Evolutionary conservation across 202 grass and related monocot genomes (phyloP).

Genomic region (Alloteropsis angusta): DNA sequence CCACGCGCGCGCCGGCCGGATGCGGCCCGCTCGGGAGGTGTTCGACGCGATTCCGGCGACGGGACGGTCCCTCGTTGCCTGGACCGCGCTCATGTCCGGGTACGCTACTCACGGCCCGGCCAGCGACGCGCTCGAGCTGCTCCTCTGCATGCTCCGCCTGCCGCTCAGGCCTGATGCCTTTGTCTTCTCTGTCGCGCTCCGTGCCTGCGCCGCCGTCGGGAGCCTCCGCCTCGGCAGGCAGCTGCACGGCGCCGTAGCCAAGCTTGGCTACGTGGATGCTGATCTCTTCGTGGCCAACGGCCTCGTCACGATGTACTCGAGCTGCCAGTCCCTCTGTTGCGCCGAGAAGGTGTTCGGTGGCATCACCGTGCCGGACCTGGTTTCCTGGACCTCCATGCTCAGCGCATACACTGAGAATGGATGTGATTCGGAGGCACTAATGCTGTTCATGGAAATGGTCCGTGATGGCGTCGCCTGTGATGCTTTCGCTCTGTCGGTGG

Average conservation of each 20-base stretch:
- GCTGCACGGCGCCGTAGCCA: constrained; percentile 33
- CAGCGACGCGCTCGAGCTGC: constrained; percentile 32
- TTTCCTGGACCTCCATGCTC: constrained; percentile 64
- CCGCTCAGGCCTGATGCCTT: constrained; percentile 44
- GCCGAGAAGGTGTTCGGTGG: constrained; percentile 43
- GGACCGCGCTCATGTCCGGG: constrained; percentile 61
- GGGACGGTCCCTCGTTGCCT: constrained; percentile 29
- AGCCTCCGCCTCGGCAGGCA: constrained; percentile 38
- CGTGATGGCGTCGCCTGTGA: constrained; percentile 21
- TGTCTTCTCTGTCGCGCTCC: constrained; percentile 54
- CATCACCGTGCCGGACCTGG: constrained; percentile 38
- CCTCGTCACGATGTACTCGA: constrained; percentile 59
- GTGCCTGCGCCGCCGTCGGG: constrained; percentile 43
- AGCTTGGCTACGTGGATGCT: constrained; percentile 25
- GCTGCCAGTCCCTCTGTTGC: constrained; percentile 35
- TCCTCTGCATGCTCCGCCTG: constrained; percentile 36
- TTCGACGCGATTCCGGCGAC: constrained; percentile 38
- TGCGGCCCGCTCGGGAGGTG: constrained; percentile 38
- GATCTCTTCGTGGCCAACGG: constrained; percentile 62
- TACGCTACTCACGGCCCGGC: constrained; percentile 44
- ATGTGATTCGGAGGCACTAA: constrained; percentile 28
- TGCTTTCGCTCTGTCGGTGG: constrained; percentile 41
- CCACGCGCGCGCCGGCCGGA: constrained; percentile 36
- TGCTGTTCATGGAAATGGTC: constrained; percentile 43
- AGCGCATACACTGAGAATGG: constrained; percentile 54